Evolutionary conservation across 495 filamentous ascomycete species (phyloP), one percentile per base, ranked within the genome.

Genomic region (Hapsidospora chrysogenum): DNA sequence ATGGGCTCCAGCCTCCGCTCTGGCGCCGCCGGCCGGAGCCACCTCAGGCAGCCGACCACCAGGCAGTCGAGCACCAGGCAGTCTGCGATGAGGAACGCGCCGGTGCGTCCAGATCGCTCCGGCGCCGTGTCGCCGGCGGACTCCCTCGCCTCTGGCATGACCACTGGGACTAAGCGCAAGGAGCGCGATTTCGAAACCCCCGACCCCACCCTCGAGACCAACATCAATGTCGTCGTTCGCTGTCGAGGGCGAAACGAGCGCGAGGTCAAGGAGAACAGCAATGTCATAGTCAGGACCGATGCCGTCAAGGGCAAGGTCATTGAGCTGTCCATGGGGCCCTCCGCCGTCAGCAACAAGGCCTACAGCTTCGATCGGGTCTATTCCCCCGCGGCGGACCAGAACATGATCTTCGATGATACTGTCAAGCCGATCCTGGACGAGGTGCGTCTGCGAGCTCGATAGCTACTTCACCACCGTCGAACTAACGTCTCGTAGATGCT

Each of bases 361-460:
- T 97, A 96, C 51, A 76, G 79, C 39, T 97, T 97, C 48, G 89
- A 97, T 54, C 86, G 84, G 42, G 92, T 95, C 31, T 97, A 96
- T 50, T 92, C 89, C 0, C 82, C 84, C 6, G 89, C 89, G 2
- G 87, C 92, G 4, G 92, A 96, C 48, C 89, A 97, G 53, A 64
- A 61, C 23, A 85, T 86, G 63, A 65, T 97, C 4, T 97, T 83
- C 41, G 87, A 96, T 40, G 87, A 94, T 56, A 85, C 92, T 13
- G 92, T 95, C 0, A 72, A 73, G 29, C 89, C 89, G 0, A 81
- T 96, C 29, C 42, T 97, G 32, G 84, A 92, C 41, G 86, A 97
- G 70, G 85, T 93, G 58, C 44, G 67, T 48, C 35, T 42, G 29
- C n/a, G n/a, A n/a, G n/a, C n/a, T n/a, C n/a, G n/a, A n/a, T n/a